These are phyloP conservation scores for Pestalotiopsis sp. DNA, from an alignment of 2,329 filamentous ascomycete genomes.

Conservation along the genomic window DNA sequence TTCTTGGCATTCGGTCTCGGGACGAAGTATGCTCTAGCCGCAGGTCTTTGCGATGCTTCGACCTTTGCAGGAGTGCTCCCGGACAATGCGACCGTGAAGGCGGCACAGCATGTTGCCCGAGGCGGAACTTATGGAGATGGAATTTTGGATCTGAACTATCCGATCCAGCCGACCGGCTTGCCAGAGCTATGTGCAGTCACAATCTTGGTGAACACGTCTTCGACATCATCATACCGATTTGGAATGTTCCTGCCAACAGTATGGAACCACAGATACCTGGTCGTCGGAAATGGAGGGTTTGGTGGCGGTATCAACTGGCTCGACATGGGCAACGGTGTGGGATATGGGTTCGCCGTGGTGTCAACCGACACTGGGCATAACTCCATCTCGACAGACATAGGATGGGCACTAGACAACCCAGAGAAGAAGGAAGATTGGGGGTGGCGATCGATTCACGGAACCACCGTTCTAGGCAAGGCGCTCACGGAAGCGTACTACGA, in stretches of 20 bases:
- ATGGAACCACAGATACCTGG: conserved; percentile 35
- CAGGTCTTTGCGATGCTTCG: not conserved
- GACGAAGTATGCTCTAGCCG: not conserved
- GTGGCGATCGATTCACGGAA: conserved; percentile 2
- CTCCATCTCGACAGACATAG: conserved; percentile 11
- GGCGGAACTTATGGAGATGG: conserved; percentile 13
- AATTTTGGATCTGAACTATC: conserved; percentile 20
- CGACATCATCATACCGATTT: conserved; percentile 31
- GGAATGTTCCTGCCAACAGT: conserved; percentile 33
- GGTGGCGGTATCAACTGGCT: conserved; percentile 36
- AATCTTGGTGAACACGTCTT: conserved; percentile 30
- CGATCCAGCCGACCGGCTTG: conserved; percentile 28
- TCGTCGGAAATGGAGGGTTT: conserved; percentile 35
- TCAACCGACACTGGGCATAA: conserved; percentile 36
- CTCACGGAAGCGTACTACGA: conserved; percentile 45
- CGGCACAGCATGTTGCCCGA: not conserved
- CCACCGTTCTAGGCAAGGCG: conserved; percentile 42
- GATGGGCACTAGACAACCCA: conserved; percentile 28
- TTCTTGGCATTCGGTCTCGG: not conserved
- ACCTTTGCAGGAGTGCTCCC: not conserved
- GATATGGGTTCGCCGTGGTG: conserved; percentile 34
- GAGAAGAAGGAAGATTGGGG: conserved; percentile 18
- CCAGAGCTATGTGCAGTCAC: conserved; percentile 35
- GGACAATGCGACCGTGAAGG: conserved; percentile 3
- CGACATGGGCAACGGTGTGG: conserved; percentile 23